Evolutionary conservation across 305 asterid genomes (phyloP), one percentile per base, ranked within the genome.

Genomic region (Ilex paraguariensis): DNA sequence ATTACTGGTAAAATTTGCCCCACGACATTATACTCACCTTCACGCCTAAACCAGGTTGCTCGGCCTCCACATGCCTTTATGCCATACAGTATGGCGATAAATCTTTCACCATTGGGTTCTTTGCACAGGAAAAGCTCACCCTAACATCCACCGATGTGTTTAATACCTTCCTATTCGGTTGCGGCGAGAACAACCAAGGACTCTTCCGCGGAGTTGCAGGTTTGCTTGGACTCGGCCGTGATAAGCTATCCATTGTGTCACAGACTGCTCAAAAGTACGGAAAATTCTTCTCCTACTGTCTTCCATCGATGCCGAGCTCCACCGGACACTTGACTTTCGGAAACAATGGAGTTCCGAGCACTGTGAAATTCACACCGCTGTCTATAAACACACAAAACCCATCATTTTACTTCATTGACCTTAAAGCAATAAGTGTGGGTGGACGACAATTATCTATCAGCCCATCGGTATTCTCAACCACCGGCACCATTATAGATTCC

Each of bases 401-500:
- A 0, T 13, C 84, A 5, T 28, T 84, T 36, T 84, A 84, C 71
- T 84, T 73, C 46, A 51, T 84, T 6, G 75, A 77, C 40, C 57
- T 81, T 5, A 58, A 77, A 4, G 73, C 52, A 21, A 56, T 84
- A 31, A 33, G 70, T 0, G 79, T 84, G 2, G 73, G 84, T 0
- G 79, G 84, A 52, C 66, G 63, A 59, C 62, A 66, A 0, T 13
- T 81, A 17, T 21, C 54, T 0, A 66, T 77, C 56, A 61, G 81
- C 4, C 62, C 83, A 2, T 58, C 85, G 0, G 75, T 10, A 2
- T 84, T 73, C 46, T 60, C 39, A 3, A 81, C 68, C 10, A 75
- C 81, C 10, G 78, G 84, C 10, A 84, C 87, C 3, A 73, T 84
- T 60, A 79, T 84, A 57, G 90, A 84, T 68, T 84, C 90, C 0